Evolutionary conservation across 192 early-diverging fungal genomes (phyloP), one percentile per base, ranked within the genome.

Genomic region (Backusella parvicylindrica): DNA sequence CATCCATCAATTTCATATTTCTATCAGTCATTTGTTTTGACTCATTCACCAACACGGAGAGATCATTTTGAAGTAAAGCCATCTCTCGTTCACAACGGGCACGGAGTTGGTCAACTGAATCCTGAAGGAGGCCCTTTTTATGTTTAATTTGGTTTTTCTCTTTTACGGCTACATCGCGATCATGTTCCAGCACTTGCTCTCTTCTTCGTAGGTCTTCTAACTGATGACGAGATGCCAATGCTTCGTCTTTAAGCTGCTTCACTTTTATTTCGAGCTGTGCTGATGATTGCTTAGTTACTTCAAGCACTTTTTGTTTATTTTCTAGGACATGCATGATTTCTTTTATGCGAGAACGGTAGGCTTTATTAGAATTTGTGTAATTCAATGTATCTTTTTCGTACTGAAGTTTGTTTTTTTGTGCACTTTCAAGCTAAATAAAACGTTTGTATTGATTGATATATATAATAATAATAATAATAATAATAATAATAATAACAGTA

Each of bases 271-370:
- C 79, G 11, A 77, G 53, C 6, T 76, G 56, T 3, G 35, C 33
- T 30, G 79, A 77, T 41, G 49, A 50, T 32, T 68, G 64, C 64
- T 73, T 72, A 16, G 79, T 81, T 37, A 36, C 28, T 33, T 81
- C 79, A 49, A 81, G 35, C 18, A 74, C 43, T 40, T 70, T 65
- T 41, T 81, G 71, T 68, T 81, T 81, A 23, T 66, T 53, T 56
- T 81, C 79, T 38, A 81, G 53, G 8, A 73, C 28, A 64, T 81
- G 65, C 79, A 81, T 81, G 30, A 81, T 43, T 66, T 77, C 49
- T 43, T 76, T 75, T 35, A 81, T 77, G 35, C 70, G 63, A 26
- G 49, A 37, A 18, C 79, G 65, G 64, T 67, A 73, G 13, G 43
- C 12, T 35, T 66, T 71, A 64, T 81, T 81, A 6, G 71, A 74